Base-by-base conservation (phyloP, 768 basidiomycete species). In the Naganishia onofrii region DNA sequence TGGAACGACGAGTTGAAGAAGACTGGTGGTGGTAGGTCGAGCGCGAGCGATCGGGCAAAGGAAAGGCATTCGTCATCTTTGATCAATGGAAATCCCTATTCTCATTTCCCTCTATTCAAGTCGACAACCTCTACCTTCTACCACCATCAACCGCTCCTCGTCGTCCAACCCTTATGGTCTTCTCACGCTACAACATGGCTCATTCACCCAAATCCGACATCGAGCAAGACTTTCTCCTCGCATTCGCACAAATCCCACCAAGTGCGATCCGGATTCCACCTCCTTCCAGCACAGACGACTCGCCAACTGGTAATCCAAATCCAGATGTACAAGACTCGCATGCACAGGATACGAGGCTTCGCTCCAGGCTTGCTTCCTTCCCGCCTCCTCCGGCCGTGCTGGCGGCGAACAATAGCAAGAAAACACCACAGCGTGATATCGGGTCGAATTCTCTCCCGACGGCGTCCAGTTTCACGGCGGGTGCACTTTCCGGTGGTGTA, bases 361-460 rank as follows among this genome's bases (percentile, higher is more conserved):
- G 21, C 83, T 80, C 73, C 81, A 85, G 12, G 29, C 76, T 19
- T 85, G 86, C 0, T 74, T 83, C 13, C 75, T 88, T 31, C 84
- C 85, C 7, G 75, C 82, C 64, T 3, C 54, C 34, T 13, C 19
- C 21, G 21, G 13, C 66, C 23, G 56, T 31, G 15, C 63, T 38
- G 55, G 60, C 12, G 57, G 72, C 67, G 46, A 65, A 63, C 34
- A 67, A 53, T n/a, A 34, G 12, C 42, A 36, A 26, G 51, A 31
- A 46, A 66, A 26, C 23, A 23, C 63, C 26, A 26, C 46, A 31
- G 36, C 31, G 34, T 19, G 36, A 58, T 36, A n/a, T 36, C 32
- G 57, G 57, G 19, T 34, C 57, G 13, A 51, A 65, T n/a, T 23
- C 29, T 9, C 46, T 31, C 36, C 42, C 58, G 9, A 10, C 46